Conservation (phyloP, 2,329 filamentous ascomycete genomes). For the Aspergillus flavus region DNA sequence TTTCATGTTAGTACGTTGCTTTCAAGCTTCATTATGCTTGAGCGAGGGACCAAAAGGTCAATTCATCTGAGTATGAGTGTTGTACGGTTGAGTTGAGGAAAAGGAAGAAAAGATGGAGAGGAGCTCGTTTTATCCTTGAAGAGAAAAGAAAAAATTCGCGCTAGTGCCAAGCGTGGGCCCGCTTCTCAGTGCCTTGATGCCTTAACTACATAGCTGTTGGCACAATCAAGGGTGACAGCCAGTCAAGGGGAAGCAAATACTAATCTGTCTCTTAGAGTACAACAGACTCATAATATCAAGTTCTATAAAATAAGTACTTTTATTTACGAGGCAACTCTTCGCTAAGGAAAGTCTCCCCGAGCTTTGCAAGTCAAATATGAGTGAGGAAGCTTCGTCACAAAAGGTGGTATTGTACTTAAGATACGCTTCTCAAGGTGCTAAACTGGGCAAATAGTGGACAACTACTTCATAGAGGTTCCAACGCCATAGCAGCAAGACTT, state of each 20-base stretch:
- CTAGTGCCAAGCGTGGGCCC: constrained; percentile 8
- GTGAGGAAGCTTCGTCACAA: neutral
- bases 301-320: neutral
- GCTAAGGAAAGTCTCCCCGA: neutral
- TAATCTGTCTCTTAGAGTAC: neutral
- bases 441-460: neutral
- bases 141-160: constrained; percentile 9
- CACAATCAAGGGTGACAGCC: neutral
- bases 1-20: neutral
- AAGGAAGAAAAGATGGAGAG: neutral
- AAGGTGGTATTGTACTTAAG: neutral
- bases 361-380: neutral
- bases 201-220: neutral
- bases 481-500: neutral
- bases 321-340: neutral
- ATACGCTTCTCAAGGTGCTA: neutral
- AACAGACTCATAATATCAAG: neutral
- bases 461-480: neutral
- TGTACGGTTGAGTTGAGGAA: neutral
- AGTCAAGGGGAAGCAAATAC: neutral
- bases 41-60: neutral
- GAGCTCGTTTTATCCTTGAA: constrained; percentile 6
- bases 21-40: constrained; percentile 13
- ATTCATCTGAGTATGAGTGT: neutral
- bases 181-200: constrained; percentile 8